phyloP scores from a whole-genome alignment of 169 alveolate species.

The Theileria annulata region DNA sequence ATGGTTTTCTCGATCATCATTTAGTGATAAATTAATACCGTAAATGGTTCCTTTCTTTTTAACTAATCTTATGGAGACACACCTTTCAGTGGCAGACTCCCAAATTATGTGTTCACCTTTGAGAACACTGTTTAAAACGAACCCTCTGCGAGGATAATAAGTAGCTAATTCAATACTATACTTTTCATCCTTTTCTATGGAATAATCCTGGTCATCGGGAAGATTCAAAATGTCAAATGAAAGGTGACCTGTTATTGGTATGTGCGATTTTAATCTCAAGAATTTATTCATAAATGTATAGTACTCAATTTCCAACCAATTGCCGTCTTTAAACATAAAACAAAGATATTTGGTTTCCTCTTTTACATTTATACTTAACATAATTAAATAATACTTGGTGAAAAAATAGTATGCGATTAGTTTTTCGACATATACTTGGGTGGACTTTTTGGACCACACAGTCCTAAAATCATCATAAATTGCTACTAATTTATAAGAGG shows the following conservation, averaged over 20 bases:
- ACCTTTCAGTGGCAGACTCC: constrained; percentile 10
- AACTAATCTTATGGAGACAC: constrained; percentile 1
- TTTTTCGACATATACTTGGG: neutral
- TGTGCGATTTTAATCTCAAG: constrained; percentile 1
- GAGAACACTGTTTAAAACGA: neutral
- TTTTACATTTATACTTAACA: neutral
- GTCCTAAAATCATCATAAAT: constrained; percentile 17
- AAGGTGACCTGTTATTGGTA: constrained; percentile 6
- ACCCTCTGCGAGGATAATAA: neutral
- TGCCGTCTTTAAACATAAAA: constrained; percentile 8
- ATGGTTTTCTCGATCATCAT: neutral
- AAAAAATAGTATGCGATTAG: constrained; percentile 7
- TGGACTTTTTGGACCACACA: neutral
- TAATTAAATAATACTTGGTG: constrained; percentile 1
- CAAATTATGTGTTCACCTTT: constrained; percentile 14
- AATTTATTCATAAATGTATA: constrained; percentile 14
- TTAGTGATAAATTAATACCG: neutral
- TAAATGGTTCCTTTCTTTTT: neutral
- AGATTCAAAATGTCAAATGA: constrained; percentile 1
- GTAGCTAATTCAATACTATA: constrained; percentile 1
- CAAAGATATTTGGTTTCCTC: neutral
- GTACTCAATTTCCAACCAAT: constrained; percentile 1
- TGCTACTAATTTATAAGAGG: neutral
- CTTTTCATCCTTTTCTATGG: constrained; percentile 5
- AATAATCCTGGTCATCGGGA: constrained; percentile 4